These are phyloP conservation scores for Trichosporon asahii DNA, from an alignment of 1,284 basidiomycete genomes.

Conservation along the genomic window DNA sequence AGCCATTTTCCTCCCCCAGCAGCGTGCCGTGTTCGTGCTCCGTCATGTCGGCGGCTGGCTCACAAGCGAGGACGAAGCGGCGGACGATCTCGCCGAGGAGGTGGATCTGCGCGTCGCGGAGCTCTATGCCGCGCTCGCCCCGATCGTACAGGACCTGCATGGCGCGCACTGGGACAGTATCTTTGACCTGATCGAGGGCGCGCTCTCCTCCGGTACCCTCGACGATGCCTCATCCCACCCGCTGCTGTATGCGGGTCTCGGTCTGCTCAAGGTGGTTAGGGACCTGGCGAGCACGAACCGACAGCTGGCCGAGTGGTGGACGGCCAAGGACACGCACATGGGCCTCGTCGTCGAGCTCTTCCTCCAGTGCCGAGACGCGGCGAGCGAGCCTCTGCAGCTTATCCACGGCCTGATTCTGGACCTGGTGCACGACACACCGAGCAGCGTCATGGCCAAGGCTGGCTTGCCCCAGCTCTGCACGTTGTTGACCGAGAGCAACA, in stretches of 20 bases:
- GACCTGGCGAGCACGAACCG: conserved; percentile 73
- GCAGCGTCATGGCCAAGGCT: conserved; percentile 62
- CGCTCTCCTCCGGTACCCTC: conserved; percentile 73
- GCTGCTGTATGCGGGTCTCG: conserved; percentile 65
- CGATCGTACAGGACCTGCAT: conserved; percentile 80
- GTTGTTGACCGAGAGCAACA: conserved; percentile 37
- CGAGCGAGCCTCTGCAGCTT: conserved; percentile 62
- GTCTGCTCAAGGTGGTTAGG: conserved; percentile 65
- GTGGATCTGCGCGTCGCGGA: conserved; percentile 72
- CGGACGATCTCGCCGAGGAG: conserved; percentile 62
- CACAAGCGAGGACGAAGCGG: conserved; percentile 65
- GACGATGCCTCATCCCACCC: conserved; percentile 62
- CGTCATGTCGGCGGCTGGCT: conserved; percentile 84
- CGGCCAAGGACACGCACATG: conserved; percentile 56
- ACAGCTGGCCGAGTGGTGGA: conserved; percentile 59
- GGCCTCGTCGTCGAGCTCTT: conserved; percentile 34
- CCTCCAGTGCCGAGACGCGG: conserved; percentile 47
- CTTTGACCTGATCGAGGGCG: conserved; percentile 83
- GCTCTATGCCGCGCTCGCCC: conserved; percentile 72
- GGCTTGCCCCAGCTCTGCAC: conserved; percentile 58
- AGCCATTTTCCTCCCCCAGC: conserved; percentile 79
- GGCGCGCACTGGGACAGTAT: conserved; percentile 91
- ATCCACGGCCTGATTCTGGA: conserved; percentile 67
- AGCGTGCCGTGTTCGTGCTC: conserved; percentile 82
- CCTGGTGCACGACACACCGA: conserved; percentile 65